Percentiles rank a stretch among this genome's conserved stretches.
Evolutionary conservation across 176 grass and related monocot genomes (phyloP).

Genomic region (Oryza nivara): DNA sequence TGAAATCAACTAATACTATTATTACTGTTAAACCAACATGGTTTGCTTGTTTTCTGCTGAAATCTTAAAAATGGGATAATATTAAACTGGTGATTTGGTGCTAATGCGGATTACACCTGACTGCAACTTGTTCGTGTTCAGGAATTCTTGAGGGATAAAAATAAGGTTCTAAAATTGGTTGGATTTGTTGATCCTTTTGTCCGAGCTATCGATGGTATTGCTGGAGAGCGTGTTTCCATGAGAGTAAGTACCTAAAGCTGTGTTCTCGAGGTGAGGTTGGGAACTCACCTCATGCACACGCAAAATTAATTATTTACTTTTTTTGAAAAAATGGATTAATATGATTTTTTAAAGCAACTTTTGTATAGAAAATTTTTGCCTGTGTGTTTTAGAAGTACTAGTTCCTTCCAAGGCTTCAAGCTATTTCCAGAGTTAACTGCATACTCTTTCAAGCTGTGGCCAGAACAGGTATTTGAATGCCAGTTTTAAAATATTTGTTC

Average conservation of each 20-base stretch:
- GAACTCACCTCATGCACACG: too few species aligned
- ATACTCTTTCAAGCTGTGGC: too few species aligned
- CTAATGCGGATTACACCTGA: conserved; percentile 31
- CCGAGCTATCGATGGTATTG: conserved; percentile 72
- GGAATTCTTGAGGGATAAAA: conserved; percentile 83
- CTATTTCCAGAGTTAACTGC: background rate
- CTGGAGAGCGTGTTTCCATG: conserved; percentile 75
- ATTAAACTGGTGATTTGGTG: conserved; percentile 8
- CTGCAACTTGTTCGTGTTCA: conserved; percentile 32
- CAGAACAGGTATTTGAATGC: too few species aligned
- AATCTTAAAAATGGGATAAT: conserved; percentile 28
- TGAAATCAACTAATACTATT: background rate
- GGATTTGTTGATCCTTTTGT: conserved; percentile 71
- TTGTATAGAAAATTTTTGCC: background rate
- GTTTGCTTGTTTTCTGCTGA: background rate
- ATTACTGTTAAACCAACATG: conserved; percentile 33
- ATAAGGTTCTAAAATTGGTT: conserved; percentile 64
- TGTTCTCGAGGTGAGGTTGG: too few species aligned
- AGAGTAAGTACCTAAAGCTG: conserved; percentile 57
- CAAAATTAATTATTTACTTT: too few species aligned
- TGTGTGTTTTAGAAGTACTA: background rate
- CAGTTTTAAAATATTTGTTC: too few species aligned
- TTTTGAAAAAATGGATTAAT: too few species aligned
- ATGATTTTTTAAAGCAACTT: too few species aligned
- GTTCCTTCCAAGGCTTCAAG: background rate